Percentiles rank a stretch among this genome's conserved stretches.
Evolutionary conservation across 139 green algal species (phyloP).

Genomic region (Chlamydomonas schloesseri): DNA sequence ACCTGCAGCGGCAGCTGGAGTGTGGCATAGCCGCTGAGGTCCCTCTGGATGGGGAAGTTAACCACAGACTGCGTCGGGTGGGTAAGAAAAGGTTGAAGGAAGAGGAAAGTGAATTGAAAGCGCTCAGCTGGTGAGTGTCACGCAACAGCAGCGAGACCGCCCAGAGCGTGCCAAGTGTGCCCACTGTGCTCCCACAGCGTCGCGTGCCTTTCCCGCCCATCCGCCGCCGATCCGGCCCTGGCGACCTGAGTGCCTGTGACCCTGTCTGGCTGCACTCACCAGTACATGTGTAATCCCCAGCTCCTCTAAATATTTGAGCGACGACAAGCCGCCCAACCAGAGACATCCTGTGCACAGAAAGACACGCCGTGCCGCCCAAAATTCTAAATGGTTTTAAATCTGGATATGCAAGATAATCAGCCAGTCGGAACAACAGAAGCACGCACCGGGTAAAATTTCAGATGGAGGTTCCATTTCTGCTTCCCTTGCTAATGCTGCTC

Average conservation of each 20-base stretch:
- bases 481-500: too few species aligned
- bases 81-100: not conserved
- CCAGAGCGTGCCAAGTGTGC: too few species aligned
- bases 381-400: not conserved
- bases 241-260: too few species aligned
- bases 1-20: constrained; percentile 48
- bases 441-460: too few species aligned
- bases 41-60: constrained; percentile 31
- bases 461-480: too few species aligned
- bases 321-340: constrained; percentile 56
- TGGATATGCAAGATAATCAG: not conserved
- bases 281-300: constrained; percentile 71
- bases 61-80: constrained; percentile 21
- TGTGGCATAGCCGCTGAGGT: constrained; percentile 27
- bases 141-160: too few species aligned
- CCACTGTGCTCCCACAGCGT: too few species aligned
- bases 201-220: too few species aligned
- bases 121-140: too few species aligned
- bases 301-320: constrained; percentile 48
- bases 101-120: not conserved
- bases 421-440: too few species aligned
- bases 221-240: too few species aligned
- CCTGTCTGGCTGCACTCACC: constrained; percentile 39
- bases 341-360: constrained; percentile 63
- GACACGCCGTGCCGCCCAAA: not conserved